phyloP scores from a whole-genome alignment of 1,139 yeast genomes.

The Magnusiomyces fungicola region DNA sequence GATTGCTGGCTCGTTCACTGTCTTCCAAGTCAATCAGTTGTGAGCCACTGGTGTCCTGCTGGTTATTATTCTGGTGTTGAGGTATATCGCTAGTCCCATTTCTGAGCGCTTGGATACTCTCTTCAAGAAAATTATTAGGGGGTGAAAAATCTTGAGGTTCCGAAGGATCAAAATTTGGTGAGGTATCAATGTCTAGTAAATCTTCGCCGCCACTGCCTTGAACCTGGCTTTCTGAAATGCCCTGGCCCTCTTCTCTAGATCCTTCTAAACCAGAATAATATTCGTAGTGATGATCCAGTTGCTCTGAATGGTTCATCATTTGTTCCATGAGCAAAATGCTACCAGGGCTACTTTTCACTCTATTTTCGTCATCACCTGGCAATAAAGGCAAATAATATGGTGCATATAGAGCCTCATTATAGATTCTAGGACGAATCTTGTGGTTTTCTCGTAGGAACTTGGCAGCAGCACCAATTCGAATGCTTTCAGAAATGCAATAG shows the following conservation, averaged over 20 bases:
- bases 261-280: constrained; percentile 67
- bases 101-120: neutral
- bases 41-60: neutral
- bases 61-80: neutral
- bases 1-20: neutral
- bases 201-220: neutral
- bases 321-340: constrained; percentile 63
- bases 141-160: constrained; percentile 59
- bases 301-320: constrained; percentile 72
- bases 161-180: constrained; percentile 46
- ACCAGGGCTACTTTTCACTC: constrained; percentile 75
- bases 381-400: constrained; percentile 82
- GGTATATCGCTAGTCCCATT: no score
- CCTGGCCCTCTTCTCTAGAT: neutral
- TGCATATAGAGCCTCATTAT: constrained; percentile 86
- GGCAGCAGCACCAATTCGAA: constrained; percentile 56
- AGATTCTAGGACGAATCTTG: constrained; percentile 74
- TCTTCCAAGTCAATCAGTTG: neutral
- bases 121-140: constrained; percentile 12
- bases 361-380: constrained; percentile 79
- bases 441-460: constrained; percentile 62
- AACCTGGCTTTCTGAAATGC: no score
- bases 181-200: constrained; percentile 32
- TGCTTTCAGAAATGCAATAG: constrained; percentile 77
- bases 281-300: constrained; percentile 83